Evolutionary conservation across 768 basidiomycete genomes (phyloP).

Genomic region (Paxillus involutus): DNA sequence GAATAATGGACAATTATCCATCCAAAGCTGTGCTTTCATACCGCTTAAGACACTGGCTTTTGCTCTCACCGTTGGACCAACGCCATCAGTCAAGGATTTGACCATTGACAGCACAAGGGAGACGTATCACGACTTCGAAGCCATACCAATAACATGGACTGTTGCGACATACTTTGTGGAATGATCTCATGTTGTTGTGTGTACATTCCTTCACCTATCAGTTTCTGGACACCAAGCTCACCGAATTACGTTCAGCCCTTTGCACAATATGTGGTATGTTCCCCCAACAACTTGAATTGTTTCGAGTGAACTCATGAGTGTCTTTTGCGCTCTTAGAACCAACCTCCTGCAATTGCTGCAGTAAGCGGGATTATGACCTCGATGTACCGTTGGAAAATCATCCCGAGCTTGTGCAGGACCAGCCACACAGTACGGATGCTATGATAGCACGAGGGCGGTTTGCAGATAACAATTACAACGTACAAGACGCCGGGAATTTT

Average conservation of each 20-base stretch:
- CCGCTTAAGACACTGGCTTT: no score
- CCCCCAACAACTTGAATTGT: neutral
- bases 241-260: neutral
- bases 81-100: no score
- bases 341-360: conserved; percentile 14
- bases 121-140: neutral
- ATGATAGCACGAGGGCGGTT: conserved; percentile 17
- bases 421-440: conserved; percentile 7
- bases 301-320: neutral
- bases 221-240: neutral
- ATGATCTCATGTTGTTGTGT: conserved; percentile 21
- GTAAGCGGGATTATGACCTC: conserved; percentile 5
- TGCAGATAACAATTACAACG: conserved; percentile 5
- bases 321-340: conserved; percentile 6
- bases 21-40: no score
- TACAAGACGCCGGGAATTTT: neutral
- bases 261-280: conserved; percentile 18
- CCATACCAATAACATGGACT: conserved; percentile 16
- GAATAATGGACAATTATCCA: no score
- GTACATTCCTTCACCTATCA: neutral
- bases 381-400: neutral
- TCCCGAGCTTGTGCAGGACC: conserved; percentile 13
- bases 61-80: no score
- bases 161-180: conserved; percentile 22
- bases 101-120: neutral